phyloP scores from a whole-genome alignment of 371 early-diverging fungal species.

The Smittium mucronatum region DNA sequence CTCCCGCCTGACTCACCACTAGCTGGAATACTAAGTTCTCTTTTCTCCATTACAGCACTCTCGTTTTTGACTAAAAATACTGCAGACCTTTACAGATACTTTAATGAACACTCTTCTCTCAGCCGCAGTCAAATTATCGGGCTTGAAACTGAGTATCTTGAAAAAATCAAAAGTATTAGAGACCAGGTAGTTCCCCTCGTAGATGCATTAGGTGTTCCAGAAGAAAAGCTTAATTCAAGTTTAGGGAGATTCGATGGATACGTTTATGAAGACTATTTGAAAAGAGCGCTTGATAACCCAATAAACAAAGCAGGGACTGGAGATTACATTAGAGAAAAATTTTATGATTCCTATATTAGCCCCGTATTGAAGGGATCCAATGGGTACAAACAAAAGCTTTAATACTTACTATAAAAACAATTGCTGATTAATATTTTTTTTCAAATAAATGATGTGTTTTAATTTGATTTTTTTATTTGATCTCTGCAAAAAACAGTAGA shows the following conservation, averaged over 20 bases:
- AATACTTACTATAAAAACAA: too few relatives aligned
- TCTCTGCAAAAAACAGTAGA: too few relatives aligned
- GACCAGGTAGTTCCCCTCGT: slow-evolving; percentile 57
- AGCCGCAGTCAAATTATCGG: slow-evolving; percentile 30
- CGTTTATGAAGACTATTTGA: slow-evolving; percentile 53
- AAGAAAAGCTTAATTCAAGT: slow-evolving; percentile 57
- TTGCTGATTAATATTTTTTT: too few relatives aligned
- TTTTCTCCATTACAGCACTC: slow-evolving; percentile 44
- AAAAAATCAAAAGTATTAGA: slow-evolving; percentile 43
- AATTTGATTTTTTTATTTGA: too few relatives aligned
- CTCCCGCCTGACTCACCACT: slow-evolving; percentile 27
- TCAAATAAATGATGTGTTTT: too few relatives aligned
- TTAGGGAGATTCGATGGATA: slow-evolving; percentile 60
- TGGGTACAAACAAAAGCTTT: too few relatives aligned
- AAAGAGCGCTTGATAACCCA: slow-evolving; percentile 57
- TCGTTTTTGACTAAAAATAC: slow-evolving; percentile 43
- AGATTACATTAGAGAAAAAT: slow-evolving; percentile 20
- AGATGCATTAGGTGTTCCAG: slow-evolving; percentile 64
- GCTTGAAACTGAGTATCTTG: slow-evolving; percentile 33
- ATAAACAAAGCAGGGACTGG: slow-evolving; percentile 28
- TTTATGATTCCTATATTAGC: slow-evolving; percentile 26
- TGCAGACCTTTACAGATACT: slow-evolving; percentile 43
- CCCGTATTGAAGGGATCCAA: slow-evolving; percentile 23
- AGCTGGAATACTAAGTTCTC: slow-evolving; percentile 30
- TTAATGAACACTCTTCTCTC: slow-evolving; percentile 39